A percentile compares a stretch with the other conserved stretches of the same genome.
These are phyloP conservation scores for Fusarium concolor DNA, from an alignment of 2,329 filamentous ascomycete genomes.

Conservation along the genomic window DNA sequence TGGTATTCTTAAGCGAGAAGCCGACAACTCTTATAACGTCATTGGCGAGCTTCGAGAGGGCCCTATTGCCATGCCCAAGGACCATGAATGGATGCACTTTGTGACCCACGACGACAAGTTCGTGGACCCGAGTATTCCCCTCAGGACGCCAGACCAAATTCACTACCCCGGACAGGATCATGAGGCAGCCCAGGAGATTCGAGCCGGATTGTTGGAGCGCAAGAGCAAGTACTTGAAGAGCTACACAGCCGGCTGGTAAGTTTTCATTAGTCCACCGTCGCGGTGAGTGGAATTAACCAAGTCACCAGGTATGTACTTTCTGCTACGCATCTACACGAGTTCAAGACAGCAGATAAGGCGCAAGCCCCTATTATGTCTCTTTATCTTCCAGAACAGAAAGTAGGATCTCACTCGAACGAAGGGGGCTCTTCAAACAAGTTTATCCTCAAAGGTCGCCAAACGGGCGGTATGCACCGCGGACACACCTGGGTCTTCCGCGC, in stretches of 20 bases:
- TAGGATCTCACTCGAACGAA: slow-evolving; percentile 88
- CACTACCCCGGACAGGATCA: slow-evolving; percentile 92
- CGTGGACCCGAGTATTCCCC: slow-evolving; percentile 83
- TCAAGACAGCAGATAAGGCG: slow-evolving; percentile 95
- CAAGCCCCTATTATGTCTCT: slow-evolving; percentile 96
- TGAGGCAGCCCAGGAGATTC: slow-evolving; percentile 82
- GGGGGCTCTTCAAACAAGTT: slow-evolving; percentile 95
- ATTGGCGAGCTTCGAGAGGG: slow-evolving; percentile 86
- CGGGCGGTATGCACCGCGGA: slow-evolving; percentile 88
- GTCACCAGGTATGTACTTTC: slow-evolving; percentile 88
- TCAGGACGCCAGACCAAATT: slow-evolving; percentile 84
- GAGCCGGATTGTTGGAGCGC: slow-evolving; percentile 90
- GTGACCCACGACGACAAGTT: slow-evolving; percentile 85
- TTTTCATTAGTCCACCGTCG: neutral
- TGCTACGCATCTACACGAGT: slow-evolving; percentile 96
- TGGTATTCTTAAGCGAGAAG: slow-evolving; percentile 90
- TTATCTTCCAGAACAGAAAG: slow-evolving; percentile 92
- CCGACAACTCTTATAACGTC: slow-evolving; percentile 81
- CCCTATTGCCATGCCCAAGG: slow-evolving; percentile 92
- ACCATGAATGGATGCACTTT: slow-evolving; percentile 89
- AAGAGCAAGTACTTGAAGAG: slow-evolving; percentile 99
- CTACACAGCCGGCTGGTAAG: slow-evolving; percentile 93
- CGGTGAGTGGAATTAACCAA: slow-evolving; percentile 14
- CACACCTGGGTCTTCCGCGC: slow-evolving; percentile 79
- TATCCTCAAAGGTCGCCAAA: slow-evolving; percentile 95